Evolutionary conservation across 129 eudicot species (phyloP).

Genomic region (Arctium minus): DNA sequence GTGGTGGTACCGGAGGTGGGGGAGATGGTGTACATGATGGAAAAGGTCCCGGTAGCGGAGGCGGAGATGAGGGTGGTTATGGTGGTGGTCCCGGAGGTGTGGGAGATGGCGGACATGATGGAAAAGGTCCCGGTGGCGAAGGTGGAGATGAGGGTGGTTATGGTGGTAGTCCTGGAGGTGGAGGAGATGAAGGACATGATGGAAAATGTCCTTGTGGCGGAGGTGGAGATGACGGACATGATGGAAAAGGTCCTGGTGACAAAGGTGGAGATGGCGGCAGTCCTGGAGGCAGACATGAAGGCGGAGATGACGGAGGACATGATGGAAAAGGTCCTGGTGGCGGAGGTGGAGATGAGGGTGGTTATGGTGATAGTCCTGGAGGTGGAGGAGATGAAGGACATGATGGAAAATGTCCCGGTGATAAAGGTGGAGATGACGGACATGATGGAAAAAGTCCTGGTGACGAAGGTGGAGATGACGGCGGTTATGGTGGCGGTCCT

Average conservation of each 20-base stretch:
- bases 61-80: neutral
- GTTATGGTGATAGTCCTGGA: neutral
- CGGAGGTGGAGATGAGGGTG: neutral
- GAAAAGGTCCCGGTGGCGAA: neutral
- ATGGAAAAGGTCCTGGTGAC: neutral
- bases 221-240: neutral
- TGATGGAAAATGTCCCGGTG: neutral
- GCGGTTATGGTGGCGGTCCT: neutral
- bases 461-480: neutral
- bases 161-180: neutral
- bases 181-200: neutral
- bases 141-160: neutral
- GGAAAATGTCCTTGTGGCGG: neutral
- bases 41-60: neutral
- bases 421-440: neutral
- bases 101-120: neutral
- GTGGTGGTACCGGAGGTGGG: neutral
- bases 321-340: neutral
- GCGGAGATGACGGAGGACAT: neutral
- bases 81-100: neutral
- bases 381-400: neutral
- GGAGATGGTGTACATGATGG: neutral
- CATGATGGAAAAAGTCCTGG: neutral
- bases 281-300: neutral
- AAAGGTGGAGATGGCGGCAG: neutral